Percentiles rank a stretch among this genome's conserved stretches.
Evolutionary conservation across 2,329 filamentous ascomycete species (phyloP).

Genomic region (Nemania diffusa): DNA sequence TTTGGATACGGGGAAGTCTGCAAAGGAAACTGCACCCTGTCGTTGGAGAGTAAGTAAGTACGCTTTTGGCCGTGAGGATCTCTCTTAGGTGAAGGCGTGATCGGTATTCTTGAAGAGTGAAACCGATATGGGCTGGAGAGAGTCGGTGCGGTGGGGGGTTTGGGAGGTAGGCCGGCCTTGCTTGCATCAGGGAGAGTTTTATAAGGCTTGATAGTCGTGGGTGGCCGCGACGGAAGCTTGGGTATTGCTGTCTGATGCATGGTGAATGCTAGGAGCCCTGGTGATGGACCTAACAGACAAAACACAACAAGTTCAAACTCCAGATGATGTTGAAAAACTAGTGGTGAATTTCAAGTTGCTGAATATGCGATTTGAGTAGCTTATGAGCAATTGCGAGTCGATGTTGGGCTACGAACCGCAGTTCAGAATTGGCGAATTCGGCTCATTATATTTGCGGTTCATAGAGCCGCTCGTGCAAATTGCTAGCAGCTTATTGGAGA

Average conservation of each 20-base stretch:
- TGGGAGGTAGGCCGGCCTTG: constrained; percentile 23
- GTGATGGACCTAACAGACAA: too few species aligned
- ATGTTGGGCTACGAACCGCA: background rate
- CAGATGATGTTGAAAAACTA: background rate
- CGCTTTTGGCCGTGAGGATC: background rate
- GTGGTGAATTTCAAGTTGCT: background rate
- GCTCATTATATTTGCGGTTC: background rate
- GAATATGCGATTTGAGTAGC: background rate
- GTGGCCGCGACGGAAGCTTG: background rate
- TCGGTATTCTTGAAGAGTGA: background rate
- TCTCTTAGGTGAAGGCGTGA: background rate
- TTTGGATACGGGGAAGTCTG: background rate
- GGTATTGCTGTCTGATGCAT: constrained; percentile 14
- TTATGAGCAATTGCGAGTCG: background rate
- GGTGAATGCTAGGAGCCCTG: background rate
- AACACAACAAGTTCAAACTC: background rate
- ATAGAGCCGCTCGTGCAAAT: background rate
- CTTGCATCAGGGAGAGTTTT: constrained; percentile 27
- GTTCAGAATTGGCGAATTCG: too few species aligned
- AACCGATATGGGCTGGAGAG: background rate
- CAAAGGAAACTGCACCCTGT: background rate
- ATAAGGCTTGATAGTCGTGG: background rate
- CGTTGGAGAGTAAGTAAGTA: background rate
- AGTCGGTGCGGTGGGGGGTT: background rate
- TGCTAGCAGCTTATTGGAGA: too few species aligned